These are phyloP conservation scores for Singerocomus rubriflavus DNA, from an alignment of 1,284 basidiomycete species.

Conservation along the genomic window DNA sequence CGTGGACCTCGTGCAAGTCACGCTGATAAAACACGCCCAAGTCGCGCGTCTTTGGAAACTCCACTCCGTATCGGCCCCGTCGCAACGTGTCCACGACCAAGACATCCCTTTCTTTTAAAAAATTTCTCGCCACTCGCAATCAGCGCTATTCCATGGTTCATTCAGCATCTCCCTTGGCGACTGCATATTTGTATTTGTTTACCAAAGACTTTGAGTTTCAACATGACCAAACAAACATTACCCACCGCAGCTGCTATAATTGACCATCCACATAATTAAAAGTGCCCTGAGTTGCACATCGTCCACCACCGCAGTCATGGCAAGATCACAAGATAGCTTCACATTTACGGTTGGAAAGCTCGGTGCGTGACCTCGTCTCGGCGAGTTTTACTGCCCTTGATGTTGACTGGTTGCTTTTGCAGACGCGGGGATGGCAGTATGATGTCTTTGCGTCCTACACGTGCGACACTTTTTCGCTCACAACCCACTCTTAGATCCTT, in stretches of 20 bases:
- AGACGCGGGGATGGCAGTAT: constrained; percentile 83
- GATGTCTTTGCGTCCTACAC: constrained; percentile 7
- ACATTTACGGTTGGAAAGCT: constrained; percentile 75
- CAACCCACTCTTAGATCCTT: constrained; percentile 60
- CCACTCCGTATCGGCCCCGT: neutral
- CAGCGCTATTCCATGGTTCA: no score
- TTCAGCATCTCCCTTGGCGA: no score
- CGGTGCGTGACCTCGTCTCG: constrained; percentile 37
- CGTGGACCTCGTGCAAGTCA: constrained; percentile 23
- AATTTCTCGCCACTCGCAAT: no score
- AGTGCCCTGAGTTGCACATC: constrained; percentile 5
- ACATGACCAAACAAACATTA: constrained; percentile 29
- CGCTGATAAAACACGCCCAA: constrained; percentile 22
- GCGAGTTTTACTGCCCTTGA: neutral
- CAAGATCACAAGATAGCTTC: constrained; percentile 48
- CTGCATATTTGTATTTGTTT: constrained; percentile 26
- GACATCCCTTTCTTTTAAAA: no score
- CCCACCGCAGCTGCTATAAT: constrained; percentile 4
- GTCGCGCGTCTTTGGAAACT: no score
- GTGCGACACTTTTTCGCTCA: constrained; percentile 5
- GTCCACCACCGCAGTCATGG: constrained; percentile 21
- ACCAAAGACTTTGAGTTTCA: constrained; percentile 24
- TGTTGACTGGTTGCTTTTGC: constrained; percentile 9
- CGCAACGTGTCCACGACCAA: constrained; percentile 13
- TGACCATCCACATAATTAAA: constrained; percentile 5